Conservation (phyloP, 2,329 filamentous ascomycete species). For the Fusarium subglutinans region DNA sequence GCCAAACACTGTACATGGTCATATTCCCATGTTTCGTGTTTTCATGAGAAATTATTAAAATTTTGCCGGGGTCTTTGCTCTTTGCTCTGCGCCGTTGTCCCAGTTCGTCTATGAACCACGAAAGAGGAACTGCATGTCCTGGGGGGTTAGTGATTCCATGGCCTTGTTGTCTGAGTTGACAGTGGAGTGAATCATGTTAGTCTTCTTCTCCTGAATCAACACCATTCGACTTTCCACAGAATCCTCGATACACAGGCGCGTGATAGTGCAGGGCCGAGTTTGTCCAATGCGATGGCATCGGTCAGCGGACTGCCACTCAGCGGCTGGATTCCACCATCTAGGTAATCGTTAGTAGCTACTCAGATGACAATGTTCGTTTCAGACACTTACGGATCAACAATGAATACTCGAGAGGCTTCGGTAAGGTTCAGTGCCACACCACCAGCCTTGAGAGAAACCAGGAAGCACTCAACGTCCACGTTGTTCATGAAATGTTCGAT, state of each 20-base stretch:
- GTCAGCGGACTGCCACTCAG: slow-evolving; percentile 98
- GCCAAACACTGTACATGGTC: slow-evolving; percentile 9
- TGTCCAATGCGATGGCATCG: slow-evolving; percentile 95
- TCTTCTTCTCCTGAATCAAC: slow-evolving; percentile 96
- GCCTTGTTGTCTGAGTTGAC: slow-evolving; percentile 92
- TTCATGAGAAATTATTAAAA: background rate
- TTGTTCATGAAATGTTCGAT: slow-evolving; percentile 98
- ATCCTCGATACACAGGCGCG: slow-evolving; percentile 94
- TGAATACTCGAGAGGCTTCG: slow-evolving; percentile 93
- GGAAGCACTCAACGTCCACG: slow-evolving; percentile 91
- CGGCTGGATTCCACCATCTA: slow-evolving; percentile 99
- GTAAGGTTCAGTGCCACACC: slow-evolving; percentile 96
- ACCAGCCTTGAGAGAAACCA: slow-evolving; percentile 95
- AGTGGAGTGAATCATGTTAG: slow-evolving; percentile 96
- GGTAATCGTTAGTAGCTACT: slow-evolving; percentile 39
- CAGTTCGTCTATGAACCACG: slow-evolving; percentile 64
- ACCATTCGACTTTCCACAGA: slow-evolving; percentile 97
- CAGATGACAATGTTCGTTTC: background rate
- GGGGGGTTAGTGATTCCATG: slow-evolving; percentile 88
- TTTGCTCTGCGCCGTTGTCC: background rate
- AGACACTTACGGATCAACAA: slow-evolving; percentile 85
- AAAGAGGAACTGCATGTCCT: slow-evolving; percentile 98
- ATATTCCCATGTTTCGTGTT: background rate
- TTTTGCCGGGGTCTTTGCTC: too few species aligned
- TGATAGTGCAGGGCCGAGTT: slow-evolving; percentile 91